Percentiles rank a stretch among this genome's conserved stretches.
Evolutionary conservation across 2,329 filamentous ascomycete genomes (phyloP).

Genomic region (Microsporum ferrugineum): DNA sequence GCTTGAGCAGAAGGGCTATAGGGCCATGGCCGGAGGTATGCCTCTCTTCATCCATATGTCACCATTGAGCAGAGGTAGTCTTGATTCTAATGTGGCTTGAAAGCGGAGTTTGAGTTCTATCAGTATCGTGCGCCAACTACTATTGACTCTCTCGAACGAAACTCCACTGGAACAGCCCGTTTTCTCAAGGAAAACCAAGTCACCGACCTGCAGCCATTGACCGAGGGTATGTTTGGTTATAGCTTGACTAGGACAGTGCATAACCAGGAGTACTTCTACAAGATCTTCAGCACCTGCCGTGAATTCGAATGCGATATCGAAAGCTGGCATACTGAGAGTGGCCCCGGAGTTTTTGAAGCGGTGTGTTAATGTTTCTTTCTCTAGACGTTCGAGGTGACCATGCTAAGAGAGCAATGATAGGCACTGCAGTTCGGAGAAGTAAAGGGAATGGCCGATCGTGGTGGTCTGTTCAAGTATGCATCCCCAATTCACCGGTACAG

Average conservation of each 20-base stretch:
- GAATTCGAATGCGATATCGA: constrained; percentile 73
- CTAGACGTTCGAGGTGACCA: background rate
- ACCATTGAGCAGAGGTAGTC: background rate
- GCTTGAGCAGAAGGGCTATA: constrained; percentile 56
- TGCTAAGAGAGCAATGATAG: constrained; percentile 24
- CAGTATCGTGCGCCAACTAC: constrained; percentile 62
- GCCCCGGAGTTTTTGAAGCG: constrained; percentile 89
- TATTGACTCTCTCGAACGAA: constrained; percentile 41
- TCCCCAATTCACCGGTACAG: background rate
- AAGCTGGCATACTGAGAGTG: constrained; percentile 91
- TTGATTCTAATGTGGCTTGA: constrained; percentile 2
- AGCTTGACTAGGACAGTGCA: constrained; percentile 75
- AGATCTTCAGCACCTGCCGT: constrained; percentile 68
- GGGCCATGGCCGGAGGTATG: constrained; percentile 81
- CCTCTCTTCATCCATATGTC: constrained; percentile 9
- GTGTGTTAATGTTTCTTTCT: constrained; percentile 32
- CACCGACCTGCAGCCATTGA: constrained; percentile 62
- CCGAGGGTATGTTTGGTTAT: constrained; percentile 94
- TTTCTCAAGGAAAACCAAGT: constrained; percentile 66
- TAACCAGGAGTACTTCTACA: constrained; percentile 88
- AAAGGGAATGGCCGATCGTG: constrained; percentile 79
- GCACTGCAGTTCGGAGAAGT: constrained; percentile 83
- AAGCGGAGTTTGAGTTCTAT: constrained; percentile 92
- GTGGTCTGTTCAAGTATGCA: constrained; percentile 74
- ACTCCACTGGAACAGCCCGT: constrained; percentile 57